Base-by-base conservation (phyloP, 495 filamentous ascomycete species). In the Xylaria acuta region DNA sequence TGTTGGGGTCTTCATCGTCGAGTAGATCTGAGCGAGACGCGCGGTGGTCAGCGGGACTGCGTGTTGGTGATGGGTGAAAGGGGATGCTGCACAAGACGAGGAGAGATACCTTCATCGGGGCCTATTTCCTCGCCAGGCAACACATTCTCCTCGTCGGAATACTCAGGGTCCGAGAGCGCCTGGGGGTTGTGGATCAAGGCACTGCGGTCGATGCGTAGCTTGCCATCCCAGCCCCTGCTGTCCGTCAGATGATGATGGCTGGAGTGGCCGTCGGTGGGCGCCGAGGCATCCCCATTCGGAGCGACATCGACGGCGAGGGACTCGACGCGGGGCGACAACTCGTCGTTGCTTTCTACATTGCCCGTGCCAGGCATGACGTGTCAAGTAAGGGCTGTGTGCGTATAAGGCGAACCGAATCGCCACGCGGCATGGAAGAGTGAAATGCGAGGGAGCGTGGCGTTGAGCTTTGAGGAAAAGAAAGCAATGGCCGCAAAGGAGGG, bases 221-320 rank as follows among this genome's bases (percentile, higher is more conserved):
- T 98, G 65, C 95, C 95, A 82, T 97, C 94, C 94, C 94, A 98
- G 67, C 94, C 94, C 77, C 92, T 93, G 80, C 90, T 91, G 77
- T 93, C 82, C 70, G 79, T 82, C 25, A 85, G 78, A 18, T 80
- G 79, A 20, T 80, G 79, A 14, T 82, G 83, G 60, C 82, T 85
- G 16, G 80, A 68, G 65, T 84, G 80, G 67, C 76, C 79, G n/a
- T 85, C 83, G 72, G 77, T 74, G n/a, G 75, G 76, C 9, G 82
- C 79, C 7, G 77, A 75, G 47, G 73, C 14, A 25, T 67, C 30
- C 8, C 11, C 77, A 36, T 81, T 80, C 47, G 83, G 76, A 56
- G 81, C 72, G 25, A 85, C 79, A 60, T 85, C 84, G 71, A 85
- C 84, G n/a, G n/a, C n/a, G 64, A 83, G 84, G 58, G 81, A 32